Percentiles rank a stretch among this genome's conserved stretches.
These are phyloP conservation scores for Paramecium sexaurelia DNA, from an alignment of 73 alveolate genomes.

Conservation along the genomic window DNA sequence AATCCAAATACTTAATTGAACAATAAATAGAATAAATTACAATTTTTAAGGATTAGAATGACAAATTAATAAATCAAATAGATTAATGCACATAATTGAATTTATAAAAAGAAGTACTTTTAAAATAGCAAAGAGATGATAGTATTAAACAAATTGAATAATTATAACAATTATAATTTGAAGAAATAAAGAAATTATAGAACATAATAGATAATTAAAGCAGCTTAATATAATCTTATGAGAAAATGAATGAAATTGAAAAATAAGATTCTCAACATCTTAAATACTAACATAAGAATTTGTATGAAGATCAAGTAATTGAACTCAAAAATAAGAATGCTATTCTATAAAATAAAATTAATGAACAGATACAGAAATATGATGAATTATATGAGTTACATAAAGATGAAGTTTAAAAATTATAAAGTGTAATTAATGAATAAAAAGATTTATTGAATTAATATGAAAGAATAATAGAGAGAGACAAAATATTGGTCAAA, in stretches of 20 bases:
- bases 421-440: neutral
- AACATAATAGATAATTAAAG: neutral
- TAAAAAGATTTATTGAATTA: neutral
- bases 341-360: neutral
- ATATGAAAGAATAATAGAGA: slow-evolving; percentile 49
- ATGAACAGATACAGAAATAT: neutral
- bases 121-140: slow-evolving; percentile 16
- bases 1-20: slow-evolving; percentile 1
- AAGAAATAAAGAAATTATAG: slow-evolving; percentile 10
- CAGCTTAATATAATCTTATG: slow-evolving; percentile 19
- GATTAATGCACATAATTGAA: neutral
- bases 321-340: slow-evolving; percentile 36
- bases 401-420: slow-evolving; percentile 32
- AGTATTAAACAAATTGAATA: neutral
- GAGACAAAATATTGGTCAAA: neutral
- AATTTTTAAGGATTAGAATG: neutral
- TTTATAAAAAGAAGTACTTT: neutral
- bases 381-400: neutral
- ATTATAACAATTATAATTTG: neutral
- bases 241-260: slow-evolving; percentile 21
- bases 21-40: slow-evolving; percentile 7
- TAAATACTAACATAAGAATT: neutral
- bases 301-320: neutral
- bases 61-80: neutral
- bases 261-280: neutral